Evolutionary conservation across 805 yeast species (phyloP), one percentile per base, ranked within the genome.

Genomic region (Kluyveromyces lactis): DNA sequence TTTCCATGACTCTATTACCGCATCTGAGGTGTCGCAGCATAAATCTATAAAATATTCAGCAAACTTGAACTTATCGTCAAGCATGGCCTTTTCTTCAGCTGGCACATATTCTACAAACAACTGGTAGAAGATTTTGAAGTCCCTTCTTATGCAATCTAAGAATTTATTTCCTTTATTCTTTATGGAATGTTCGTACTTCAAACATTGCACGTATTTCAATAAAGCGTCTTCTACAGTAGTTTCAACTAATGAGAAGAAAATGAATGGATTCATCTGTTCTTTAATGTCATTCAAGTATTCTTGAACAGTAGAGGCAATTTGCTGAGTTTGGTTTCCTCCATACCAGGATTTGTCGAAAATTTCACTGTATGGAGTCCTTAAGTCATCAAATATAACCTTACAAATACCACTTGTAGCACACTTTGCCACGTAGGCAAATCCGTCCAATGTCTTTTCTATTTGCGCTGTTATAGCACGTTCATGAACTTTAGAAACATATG

Each of bases 331-430:
- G 26, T 64, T 67, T 15, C 77, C 78, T 26, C 60, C 60, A 51
- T 81, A 76, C 95, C 95, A 86, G 15, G 65, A 55, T 41, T 79
- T 79, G 33, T 81, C 69, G 57, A 86, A 84, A 2, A 85, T 67
- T 36, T 68, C 67, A 3, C 73, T 66, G 43, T 80, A 73, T 2
- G 85, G 81, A 4, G 72, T 74, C 38, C 67, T 69, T 44, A 85
- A 64, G 62, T 86, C 95, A 50, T 79, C 82, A 53, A 80, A 73
- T 39, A 86, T 79, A 30, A 86, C 75, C 17, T 70, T 74, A 23
- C 73, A 60, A 36, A 78, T 53, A 7, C 72, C 77, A 42, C 63
- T 64, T 37, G 81, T 73, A 40, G 86, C 73, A 29, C 73, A 68
- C 47, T 81, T 76, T 19, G 86, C 84, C 23, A 85, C 76, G 43